Evolutionary conservation across 345 rosid species (phyloP), one percentile per base, ranked within the genome.

Genomic region (Ricinus communis): DNA sequence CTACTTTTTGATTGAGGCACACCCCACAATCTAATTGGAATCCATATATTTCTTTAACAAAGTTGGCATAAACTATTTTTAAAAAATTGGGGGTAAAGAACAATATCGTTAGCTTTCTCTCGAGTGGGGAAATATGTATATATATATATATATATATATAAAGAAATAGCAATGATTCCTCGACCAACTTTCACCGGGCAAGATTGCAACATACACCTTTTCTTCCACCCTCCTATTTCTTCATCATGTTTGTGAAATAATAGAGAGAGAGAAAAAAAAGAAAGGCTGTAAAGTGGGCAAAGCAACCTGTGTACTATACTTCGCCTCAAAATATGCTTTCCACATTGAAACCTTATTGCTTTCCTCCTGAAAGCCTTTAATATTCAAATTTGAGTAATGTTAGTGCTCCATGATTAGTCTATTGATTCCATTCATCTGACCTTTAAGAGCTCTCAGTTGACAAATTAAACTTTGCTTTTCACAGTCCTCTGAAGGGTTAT

Each of bases 261-360:
- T 18, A 41, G 28, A 6, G 43, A 2, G 1, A 41, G 28, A 6
- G 43, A 2, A 5, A 65, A 0, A 28, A 27, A 46, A 12, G 21
- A 28, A 73, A 51, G 71, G 33, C 46, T n/a, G 76, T 27, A 73
- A 65, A 54, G 72, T 60, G 60, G 56, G 22, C 8, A 31, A 21
- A 41, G 56, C 25, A 38, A 65, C 70, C 60, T 19, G 22, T 56
- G 38, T 66, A 33, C 49, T 40, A 63, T 57, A 40, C 40, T n/a
- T 38, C n/a, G n/a, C n/a, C n/a, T n/a, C n/a, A n/a, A n/a, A n/a
- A n/a, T n/a, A n/a, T n/a, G 45, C 40, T 43, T 54, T 69, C 54
- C 38, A 1, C 38, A 54, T 66, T 33, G 27, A 19, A 51, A 40
- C 12, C 56, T 57, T 43, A 41, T n/a, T n/a, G n/a, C n/a, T n/a